phyloP scores from a whole-genome alignment of 805 yeast species.

The Yamadazyma nakazawae region DNA sequence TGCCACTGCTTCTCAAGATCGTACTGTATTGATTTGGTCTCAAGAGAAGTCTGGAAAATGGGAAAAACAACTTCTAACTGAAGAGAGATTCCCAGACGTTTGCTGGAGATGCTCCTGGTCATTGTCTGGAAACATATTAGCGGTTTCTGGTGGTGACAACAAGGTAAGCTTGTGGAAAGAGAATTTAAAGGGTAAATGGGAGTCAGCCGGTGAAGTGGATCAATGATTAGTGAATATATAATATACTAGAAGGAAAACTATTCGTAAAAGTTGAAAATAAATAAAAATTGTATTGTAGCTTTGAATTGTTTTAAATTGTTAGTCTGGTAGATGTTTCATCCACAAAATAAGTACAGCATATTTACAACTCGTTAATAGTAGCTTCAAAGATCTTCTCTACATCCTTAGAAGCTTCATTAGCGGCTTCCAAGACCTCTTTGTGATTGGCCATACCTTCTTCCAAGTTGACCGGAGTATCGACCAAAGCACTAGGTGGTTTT shows the following conservation, averaged over 20 bases:
- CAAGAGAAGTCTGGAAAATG: slow-evolving; percentile 69
- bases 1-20: slow-evolving; percentile 96
- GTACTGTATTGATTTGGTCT: slow-evolving; percentile 93
- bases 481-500: slow-evolving; percentile 64
- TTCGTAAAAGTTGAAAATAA: neutral
- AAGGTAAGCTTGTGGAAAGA: slow-evolving; percentile 97
- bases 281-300: neutral
- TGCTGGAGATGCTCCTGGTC: slow-evolving; percentile 99
- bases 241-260: neutral
- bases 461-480: slow-evolving; percentile 48
- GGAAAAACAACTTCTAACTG: slow-evolving; percentile 73
- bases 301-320: too few species aligned
- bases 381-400: slow-evolving; percentile 68
- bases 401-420: slow-evolving; percentile 75
- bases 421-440: slow-evolving; percentile 85
- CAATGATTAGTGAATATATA: slow-evolving; percentile 42
- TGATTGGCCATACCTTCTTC: slow-evolving; percentile 84
- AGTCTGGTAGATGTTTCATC: neutral
- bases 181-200: slow-evolving; percentile 90
- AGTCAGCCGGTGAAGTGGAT: slow-evolving; percentile 93
- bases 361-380: slow-evolving; percentile 46
- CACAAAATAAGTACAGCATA: neutral
- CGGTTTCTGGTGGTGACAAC: slow-evolving; percentile 94
- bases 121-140: slow-evolving; percentile 89
- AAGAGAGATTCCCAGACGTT: slow-evolving; percentile 90